phyloP scores from a whole-genome alignment of 108 stramenopile species.

The Pelagomonas calceolata region DNA sequence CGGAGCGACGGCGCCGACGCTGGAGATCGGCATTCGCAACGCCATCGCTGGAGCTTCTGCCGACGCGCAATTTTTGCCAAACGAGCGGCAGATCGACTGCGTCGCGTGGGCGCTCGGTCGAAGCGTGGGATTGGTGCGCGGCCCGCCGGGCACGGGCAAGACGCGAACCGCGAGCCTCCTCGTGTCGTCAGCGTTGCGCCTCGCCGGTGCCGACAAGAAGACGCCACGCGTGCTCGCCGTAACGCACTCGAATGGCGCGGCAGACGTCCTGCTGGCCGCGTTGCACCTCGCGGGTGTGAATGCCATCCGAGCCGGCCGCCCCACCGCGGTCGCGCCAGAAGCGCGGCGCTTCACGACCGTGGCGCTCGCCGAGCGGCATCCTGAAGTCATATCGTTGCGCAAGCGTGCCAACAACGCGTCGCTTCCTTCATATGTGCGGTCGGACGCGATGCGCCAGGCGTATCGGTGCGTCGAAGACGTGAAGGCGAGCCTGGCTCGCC shows the following conservation, averaged over 20 bases:
- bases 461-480: constrained; percentile 30
- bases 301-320: constrained; percentile 51
- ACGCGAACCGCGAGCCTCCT: constrained; percentile 46
- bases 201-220: constrained; percentile 9
- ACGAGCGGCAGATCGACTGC: constrained; percentile 45
- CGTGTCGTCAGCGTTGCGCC: constrained; percentile 39
- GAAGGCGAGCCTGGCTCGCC: constrained; percentile 21
- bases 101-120: constrained; percentile 44
- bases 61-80: constrained; percentile 37
- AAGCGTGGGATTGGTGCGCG: constrained; percentile 32
- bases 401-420: constrained; percentile 20
- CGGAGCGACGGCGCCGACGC: too few relatives aligned
- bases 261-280: constrained; percentile 55
- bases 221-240: constrained; percentile 43
- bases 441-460: constrained; percentile 26
- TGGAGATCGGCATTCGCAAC: constrained; percentile 5
- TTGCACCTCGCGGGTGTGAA: constrained; percentile 49
- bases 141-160: constrained; percentile 51
- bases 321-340: constrained; percentile 46
- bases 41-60: constrained; percentile 22
- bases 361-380: constrained; percentile 44
- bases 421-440: constrained; percentile 13
- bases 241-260: constrained; percentile 56
- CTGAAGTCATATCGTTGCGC: constrained; percentile 35
- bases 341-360: constrained; percentile 49